Evolutionary conservation across 1,284 basidiomycete species (phyloP), one percentile per base, ranked within the genome.

Genomic region (Ganoderma lingzhi): DNA sequence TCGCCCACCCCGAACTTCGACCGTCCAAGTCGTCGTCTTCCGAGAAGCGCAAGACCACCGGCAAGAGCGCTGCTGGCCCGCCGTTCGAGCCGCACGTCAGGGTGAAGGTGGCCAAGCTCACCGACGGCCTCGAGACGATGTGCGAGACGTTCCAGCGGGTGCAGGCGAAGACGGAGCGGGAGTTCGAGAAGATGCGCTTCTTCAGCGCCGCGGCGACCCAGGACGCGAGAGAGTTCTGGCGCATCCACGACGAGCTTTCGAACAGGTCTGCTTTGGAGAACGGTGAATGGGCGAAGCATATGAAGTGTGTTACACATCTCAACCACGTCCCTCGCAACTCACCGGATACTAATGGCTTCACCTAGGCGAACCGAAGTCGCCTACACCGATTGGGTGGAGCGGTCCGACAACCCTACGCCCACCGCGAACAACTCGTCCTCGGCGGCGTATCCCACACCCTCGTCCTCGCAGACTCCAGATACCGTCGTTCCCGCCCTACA

Each of bases 41-140:
- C 9, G 60, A 55, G 30, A 66, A 66, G 51, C 30, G 51, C 6
- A 63, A 65, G 37, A 64, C 58, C 17, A 62, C 39, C 10, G 59
- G 32, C 30, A 6, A 23, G 58, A 45, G 63, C 41, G 19, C 4
- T 35, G 53, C 39, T 3, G 3, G 39, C 39, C 35, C 32, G 6
- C 44, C 58, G n/a, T 48, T 66, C 41, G 65, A 70, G n/a, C 60
- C 66, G 12, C 63, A 58, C 41, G 63, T 70, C 39, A 37, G 12
- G 28, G 35, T 73, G 39, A 73, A 69, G 64, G 44, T 71, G 51
- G 41, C 69, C 28, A 69, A 69, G 56, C 67, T 73, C 14, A 58
- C 51, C 12, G 65, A 70, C 2, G 56, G 48, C 42, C 65, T 73
- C 39, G 58, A 61, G 15, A 41, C 41, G 32, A 68, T 70, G 55